Evolutionary conservation across 371 early-diverging fungal species (phyloP).

Genomic region (Mortierella sp.): DNA sequence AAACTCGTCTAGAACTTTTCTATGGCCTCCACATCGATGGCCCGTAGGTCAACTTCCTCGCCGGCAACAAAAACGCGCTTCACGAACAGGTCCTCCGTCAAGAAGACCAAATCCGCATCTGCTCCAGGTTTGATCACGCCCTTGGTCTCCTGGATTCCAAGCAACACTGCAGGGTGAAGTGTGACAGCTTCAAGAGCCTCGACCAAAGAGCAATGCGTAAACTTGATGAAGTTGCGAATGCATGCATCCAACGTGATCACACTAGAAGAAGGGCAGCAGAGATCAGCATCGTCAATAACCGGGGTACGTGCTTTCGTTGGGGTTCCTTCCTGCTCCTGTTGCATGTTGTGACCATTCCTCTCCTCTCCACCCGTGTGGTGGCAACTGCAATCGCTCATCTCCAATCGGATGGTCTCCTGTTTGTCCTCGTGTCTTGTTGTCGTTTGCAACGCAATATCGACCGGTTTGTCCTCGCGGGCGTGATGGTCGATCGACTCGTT

Average conservation of each 20-base stretch:
- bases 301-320: conserved; percentile 8
- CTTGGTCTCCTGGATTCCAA: conserved; percentile 78
- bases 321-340: not conserved
- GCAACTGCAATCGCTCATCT: conserved; percentile 38
- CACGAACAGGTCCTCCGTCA: conserved; percentile 75
- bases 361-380: conserved; percentile 7
- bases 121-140: conserved; percentile 81
- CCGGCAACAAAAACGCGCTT: conserved; percentile 81
- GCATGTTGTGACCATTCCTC: not conserved
- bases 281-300: conserved; percentile 39
- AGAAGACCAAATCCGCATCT: conserved; percentile 84
- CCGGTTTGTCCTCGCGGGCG: not conserved
- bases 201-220: conserved; percentile 81
- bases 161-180: conserved; percentile 79
- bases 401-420: not conserved
- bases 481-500: too few species aligned
- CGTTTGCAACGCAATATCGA: too few species aligned
- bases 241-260: conserved; percentile 79
- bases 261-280: conserved; percentile 55
- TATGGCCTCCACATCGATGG: conserved; percentile 20
- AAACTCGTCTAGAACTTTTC: conserved; percentile 18
- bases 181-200: conserved; percentile 92
- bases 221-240: conserved; percentile 82
- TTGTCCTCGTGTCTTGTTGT: not conserved
- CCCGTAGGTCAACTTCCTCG: conserved; percentile 63